Base-by-base conservation (phyloP, 306 rosid genomes). In the Boehmeria nivea region DNA sequence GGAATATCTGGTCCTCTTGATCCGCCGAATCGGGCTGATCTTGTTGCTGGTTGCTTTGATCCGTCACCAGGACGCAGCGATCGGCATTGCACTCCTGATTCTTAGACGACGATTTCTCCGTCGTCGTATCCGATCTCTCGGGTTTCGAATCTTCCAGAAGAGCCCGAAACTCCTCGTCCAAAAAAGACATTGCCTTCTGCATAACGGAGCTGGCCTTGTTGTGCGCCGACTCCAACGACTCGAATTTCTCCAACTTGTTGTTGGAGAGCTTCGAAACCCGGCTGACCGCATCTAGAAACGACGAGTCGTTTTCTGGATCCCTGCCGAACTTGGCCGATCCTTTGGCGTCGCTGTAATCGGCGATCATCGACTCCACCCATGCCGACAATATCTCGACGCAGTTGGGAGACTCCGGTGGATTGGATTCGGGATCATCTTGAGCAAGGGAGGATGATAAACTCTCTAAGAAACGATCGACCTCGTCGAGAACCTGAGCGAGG, bases 141-240 rank as follows among this genome's bases (percentile, higher is more conserved):
- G 64, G 1, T 52, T 65, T 74, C 3, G 57, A 47, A 12, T 71
- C 60, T 11, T 70, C 64, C 0, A 85, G 61, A 42, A 81, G 79
- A 28, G 25, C 16, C 3, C 77, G 79, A 2, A 89, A 62, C 15
- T 77, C 77, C 21, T 75, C 83, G 12, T 79, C 93, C 34, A 89
- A 53, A 1, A 81, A 34, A 27, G 64, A 61, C 93, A 85, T 81
- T 23, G 82, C 80, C 62, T 62, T 71, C 36, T 89, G 93, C 0
- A 76, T 51, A 51, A 58, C 67, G 1, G 51, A 42, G 55, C 60
- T 74, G 38, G 71, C 69, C 49, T 72, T 60, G 40, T 83, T 80
- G 12, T 68, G 67, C 3, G 53, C 42, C 13, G 61, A 23, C 0
- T 26, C 22, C 9, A 63, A 50, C 3, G 43, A 54, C 19, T 77